These are phyloP conservation scores for Lactifluus subvellereus DNA, from an alignment of 768 basidiomycete species.

Conservation along the genomic window DNA sequence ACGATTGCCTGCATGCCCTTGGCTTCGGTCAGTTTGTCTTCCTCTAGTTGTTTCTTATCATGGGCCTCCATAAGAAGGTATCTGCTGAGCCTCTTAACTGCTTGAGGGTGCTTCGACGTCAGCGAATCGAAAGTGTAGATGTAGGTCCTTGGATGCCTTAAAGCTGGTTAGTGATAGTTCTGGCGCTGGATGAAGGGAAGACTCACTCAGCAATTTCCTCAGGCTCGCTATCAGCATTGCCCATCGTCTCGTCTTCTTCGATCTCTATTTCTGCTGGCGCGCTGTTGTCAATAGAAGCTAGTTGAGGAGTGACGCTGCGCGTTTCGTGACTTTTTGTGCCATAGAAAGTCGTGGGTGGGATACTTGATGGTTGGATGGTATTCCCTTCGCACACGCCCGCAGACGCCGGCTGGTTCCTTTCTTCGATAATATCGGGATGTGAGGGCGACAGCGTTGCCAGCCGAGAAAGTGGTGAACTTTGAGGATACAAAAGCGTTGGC, in stretches of 20 bases:
- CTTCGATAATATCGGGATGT: background rate
- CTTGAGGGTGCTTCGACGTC: conserved; percentile 62
- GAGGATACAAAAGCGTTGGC: conserved; percentile 10
- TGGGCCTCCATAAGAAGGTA: conserved; percentile 77
- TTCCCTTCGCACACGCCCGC: background rate
- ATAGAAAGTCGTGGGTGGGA: conserved; percentile 12
- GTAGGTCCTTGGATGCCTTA: conserved; percentile 47
- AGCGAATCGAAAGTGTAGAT: conserved; percentile 92
- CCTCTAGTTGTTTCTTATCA: conserved; percentile 44
- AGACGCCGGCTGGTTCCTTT: background rate
- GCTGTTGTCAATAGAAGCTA: background rate
- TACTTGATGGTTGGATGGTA: background rate
- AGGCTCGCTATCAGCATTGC: conserved; percentile 16
- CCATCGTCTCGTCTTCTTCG: conserved; percentile 5
- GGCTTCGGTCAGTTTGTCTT: conserved; percentile 35
- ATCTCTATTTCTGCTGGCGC: conserved; percentile 7
- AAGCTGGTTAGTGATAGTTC: background rate
- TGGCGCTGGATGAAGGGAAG: background rate
- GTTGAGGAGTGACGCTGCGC: background rate
- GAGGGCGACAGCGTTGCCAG: background rate
- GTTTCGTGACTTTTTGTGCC: conserved; percentile 1
- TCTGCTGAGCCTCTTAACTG: conserved; percentile 47
- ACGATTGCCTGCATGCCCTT: conserved; percentile 50
- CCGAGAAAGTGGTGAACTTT: background rate
- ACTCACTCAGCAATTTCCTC: conserved; percentile 5